Percentiles rank a stretch among this genome's conserved stretches.
Conservation (phyloP, 768 basidiomycete species). For the Hypsizygus marmoreus region DNA sequence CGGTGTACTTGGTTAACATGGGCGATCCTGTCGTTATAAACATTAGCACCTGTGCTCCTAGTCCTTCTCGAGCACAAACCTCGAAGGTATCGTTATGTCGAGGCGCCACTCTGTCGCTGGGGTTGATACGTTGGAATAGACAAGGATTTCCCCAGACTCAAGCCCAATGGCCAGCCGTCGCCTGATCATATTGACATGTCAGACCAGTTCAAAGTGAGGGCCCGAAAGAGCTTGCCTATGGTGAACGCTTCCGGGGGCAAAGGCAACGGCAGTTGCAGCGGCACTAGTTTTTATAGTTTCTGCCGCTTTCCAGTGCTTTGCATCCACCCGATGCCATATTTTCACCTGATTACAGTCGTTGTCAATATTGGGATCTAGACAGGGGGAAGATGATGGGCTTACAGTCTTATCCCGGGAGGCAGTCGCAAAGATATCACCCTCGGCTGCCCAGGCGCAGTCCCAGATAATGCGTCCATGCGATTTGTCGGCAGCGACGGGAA, state of each 20-base stretch:
- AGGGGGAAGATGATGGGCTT: slow-evolving; percentile 17
- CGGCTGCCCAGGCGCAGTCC: slow-evolving; percentile 88
- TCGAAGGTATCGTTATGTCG: slow-evolving; percentile 45
- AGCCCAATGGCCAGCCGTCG: slow-evolving; percentile 79
- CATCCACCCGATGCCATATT: slow-evolving; percentile 62
- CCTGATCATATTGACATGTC: slow-evolving; percentile 23
- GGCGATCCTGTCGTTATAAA: slow-evolving; percentile 50
- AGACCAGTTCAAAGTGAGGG: not conserved
- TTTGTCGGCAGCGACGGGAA: slow-evolving; percentile 69
- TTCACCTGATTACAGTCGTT: slow-evolving; percentile 58
- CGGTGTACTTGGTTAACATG: slow-evolving; percentile 82
- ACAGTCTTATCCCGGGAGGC: slow-evolving; percentile 96
- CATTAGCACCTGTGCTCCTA: slow-evolving; percentile 3
- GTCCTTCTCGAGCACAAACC: slow-evolving; percentile 40
- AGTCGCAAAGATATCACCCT: slow-evolving; percentile 83
- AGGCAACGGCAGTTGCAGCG: slow-evolving; percentile 82
- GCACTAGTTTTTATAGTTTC: slow-evolving; percentile 71
- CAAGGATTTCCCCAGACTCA: slow-evolving; percentile 74
- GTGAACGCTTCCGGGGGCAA: slow-evolving; percentile 35
- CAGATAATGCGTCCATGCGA: slow-evolving; percentile 93
- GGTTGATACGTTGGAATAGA: slow-evolving; percentile 48
- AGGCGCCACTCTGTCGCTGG: slow-evolving; percentile 46
- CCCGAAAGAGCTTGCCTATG: slow-evolving; percentile 36
- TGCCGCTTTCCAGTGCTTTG: slow-evolving; percentile 53
- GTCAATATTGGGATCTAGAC: not conserved